Percentiles rank a stretch among this genome's conserved stretches.
These are phyloP conservation scores for Cicer cuneatum DNA, from an alignment of 306 rosid genomes.

Conservation along the genomic window DNA sequence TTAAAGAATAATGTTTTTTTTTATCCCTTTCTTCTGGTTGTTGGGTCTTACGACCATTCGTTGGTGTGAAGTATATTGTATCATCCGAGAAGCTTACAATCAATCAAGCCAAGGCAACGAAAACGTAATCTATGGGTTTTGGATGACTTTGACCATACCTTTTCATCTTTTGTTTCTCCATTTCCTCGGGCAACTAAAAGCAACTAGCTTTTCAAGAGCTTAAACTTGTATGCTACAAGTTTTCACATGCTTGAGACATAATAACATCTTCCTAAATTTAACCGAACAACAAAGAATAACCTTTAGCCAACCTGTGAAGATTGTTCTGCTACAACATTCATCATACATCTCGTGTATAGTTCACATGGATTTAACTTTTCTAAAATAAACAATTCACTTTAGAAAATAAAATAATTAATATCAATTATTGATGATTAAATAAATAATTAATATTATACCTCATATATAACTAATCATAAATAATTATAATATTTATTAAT, in stretches of 20 bases:
- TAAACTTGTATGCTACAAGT: background rate
- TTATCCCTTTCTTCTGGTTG: background rate
- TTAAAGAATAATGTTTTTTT: background rate
- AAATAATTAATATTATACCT: no score
- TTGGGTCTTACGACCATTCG: background rate
- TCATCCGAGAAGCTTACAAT: background rate
- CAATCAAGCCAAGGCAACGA: conserved; percentile 35
- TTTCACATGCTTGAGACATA: conserved; percentile 21
- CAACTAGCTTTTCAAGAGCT: background rate
- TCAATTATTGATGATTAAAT: no score
- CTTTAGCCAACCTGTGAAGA: no score
- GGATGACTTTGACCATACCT: conserved; percentile 50
- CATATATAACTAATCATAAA: no score
- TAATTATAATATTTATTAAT: no score
- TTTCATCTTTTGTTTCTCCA: conserved; percentile 39
- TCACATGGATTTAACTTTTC: no score
- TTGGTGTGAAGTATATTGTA: conserved; percentile 17
- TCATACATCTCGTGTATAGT: no score
- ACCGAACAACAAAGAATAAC: conserved; percentile 24
- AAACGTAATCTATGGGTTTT: conserved; percentile 41
- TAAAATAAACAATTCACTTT: no score
- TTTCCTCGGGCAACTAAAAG: conserved; percentile 26
- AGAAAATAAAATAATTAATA: no score
- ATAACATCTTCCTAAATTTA: conserved; percentile 27
- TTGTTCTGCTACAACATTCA: no score